Percentiles rank a stretch among this genome's conserved stretches.
Conservation (phyloP, 177 flowering plant species). For the Vitis hybrid region DNA sequence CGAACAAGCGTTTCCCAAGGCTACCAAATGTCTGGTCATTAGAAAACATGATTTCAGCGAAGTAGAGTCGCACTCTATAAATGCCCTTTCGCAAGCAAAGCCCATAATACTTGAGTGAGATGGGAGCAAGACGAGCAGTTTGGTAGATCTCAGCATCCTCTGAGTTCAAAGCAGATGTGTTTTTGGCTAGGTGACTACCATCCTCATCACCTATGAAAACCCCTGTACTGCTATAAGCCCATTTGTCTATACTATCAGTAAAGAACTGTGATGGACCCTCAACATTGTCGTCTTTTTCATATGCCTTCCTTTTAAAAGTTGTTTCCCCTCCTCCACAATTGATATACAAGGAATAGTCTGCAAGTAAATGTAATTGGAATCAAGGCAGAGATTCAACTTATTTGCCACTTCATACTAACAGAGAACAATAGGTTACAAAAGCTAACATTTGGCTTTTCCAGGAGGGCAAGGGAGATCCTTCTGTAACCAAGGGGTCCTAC, state of each 20-base stretch:
- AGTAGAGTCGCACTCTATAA: too few relatives aligned
- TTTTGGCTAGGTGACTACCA: slow-evolving; percentile 25
- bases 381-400: background rate
- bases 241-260: slow-evolving; percentile 22
- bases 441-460: slow-evolving; percentile 44
- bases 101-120: slow-evolving; percentile 86
- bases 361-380: slow-evolving; percentile 6
- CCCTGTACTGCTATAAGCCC: slow-evolving; percentile 87
- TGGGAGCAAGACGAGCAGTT: slow-evolving; percentile 74
- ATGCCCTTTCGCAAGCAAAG: slow-evolving; percentile 62
- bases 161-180: slow-evolving; percentile 23
- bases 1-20: too few relatives aligned
- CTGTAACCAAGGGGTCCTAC: slow-evolving; percentile 51
- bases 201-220: slow-evolving; percentile 26
- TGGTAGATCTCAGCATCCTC: slow-evolving; percentile 33
- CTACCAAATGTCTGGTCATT: too few relatives aligned
- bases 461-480: slow-evolving; percentile 59
- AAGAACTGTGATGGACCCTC: slow-evolving; percentile 50
- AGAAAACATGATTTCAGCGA: too few relatives aligned
- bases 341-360: slow-evolving; percentile 71
- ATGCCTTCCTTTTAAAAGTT: slow-evolving; percentile 34
- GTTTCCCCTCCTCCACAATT: slow-evolving; percentile 69
- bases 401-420: background rate
- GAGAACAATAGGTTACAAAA: background rate
- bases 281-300: slow-evolving; percentile 49